Evolutionary conservation across 306 rosid species (phyloP), one percentile per base, ranked within the genome.

Genomic region (Glycine latifolia): DNA sequence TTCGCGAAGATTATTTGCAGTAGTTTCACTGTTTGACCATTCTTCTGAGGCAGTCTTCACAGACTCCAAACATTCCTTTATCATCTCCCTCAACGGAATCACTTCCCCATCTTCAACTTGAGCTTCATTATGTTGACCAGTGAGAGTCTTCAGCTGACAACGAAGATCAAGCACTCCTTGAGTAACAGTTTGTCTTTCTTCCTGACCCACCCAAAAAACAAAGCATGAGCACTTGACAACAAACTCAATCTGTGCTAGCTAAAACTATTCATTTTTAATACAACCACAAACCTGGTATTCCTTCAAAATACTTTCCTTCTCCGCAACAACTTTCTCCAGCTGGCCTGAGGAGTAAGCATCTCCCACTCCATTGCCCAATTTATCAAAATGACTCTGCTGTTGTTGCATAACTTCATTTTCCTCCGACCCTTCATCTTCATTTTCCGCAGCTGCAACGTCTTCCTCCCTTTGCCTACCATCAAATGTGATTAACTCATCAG

Each of bases 401-500:
- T 35, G 73, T 26, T 41, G 69, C 59, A 67, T 43, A 74, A 59
- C 72, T 50, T 10, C 81, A 70, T 77, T 72, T 72, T 81, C 89
- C 83, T 82, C 93, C 35, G 15, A 52, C 74, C 79, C 56, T 48
- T 77, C 90, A 63, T 82, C 89, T 63, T 77, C 87, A 67, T 17
- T 79, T 39, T 56, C 86, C 0, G n/a, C 59, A 26, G 70, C 80
- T n/a, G 48, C 81, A 7, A 67, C 79, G 66, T 81, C 91, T 66
- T 85, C 91, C 59, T 89, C 97, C 82, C 76, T 83, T 71, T 41
- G 85, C 73, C 68, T 79, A 35, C 80, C 83, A 75, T 87, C 90
- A 8, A 77, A 17, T 13, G 87, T 31, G 35, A 5, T 82, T 76
- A 91, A 76, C 89, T 93, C 99, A 39, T 95, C 99, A 0, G 98